Base-by-base conservation (phyloP, 805 yeast species). In the Wickerhamiella sorbophila region DNA sequence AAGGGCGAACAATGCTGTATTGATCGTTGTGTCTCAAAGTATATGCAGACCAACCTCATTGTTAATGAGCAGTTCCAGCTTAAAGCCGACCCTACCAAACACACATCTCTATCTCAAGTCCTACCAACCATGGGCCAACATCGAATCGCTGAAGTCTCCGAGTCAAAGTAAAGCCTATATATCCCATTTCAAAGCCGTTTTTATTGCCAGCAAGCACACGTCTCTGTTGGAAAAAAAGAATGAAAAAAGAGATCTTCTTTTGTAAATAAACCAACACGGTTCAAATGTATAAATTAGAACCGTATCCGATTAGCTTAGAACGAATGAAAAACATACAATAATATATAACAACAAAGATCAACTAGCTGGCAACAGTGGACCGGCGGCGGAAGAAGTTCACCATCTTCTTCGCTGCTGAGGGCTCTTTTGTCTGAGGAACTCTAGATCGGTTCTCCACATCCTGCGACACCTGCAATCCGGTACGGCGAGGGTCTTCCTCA, bases 1-100 rank as follows among this genome's bases (percentile, higher is more conserved):
- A 85, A 86, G 53, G 96, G 95, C 31, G 96, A 87, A 57, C 61
- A 68, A 45, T 70, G 74, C 36, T 88, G 96, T 58, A 63, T 83
- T 9, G 95, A 86, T 58, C 66, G 96, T 46, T 87, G 97, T 63
- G 88, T 82, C 35, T 62, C 75, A 48, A 87, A 87, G 59, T 86
- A 78, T 60, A 82, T 85, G 65, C 70, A 70, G 52, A 78, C 86
- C 36, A 86, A 49, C 42, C 22, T 29, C 79, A 35, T 46, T 38
- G 48, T 60, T 4, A 59, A 60, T 31, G 50, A 52, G 31, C 45
- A 44, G 33, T 36, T 60, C 49, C 44, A 57, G 19, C 43, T 38
- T 26, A 33, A 33, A 31, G 47, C 52, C 9, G 48, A 43, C 17
- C 17, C 22, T 8, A 16, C 31, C 14, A 26, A 31, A 18, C 6